Base-by-base conservation (phyloP, 768 basidiomycete species). In the Rhodotorula paludigena region DNA sequence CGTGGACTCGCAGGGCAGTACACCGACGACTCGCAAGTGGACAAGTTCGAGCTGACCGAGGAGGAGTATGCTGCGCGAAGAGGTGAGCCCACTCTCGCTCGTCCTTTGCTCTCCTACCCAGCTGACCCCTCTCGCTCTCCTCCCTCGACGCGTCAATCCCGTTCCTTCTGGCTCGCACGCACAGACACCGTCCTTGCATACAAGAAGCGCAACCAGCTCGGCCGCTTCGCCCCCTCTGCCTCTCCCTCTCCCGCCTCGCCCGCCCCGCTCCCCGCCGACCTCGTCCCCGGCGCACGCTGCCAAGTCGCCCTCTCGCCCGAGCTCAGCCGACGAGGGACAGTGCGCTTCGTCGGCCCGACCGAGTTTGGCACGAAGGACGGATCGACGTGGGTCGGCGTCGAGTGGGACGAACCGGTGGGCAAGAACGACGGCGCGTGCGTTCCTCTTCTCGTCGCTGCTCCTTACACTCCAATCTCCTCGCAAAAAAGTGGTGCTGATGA, bases 401-500 rank as follows among this genome's bases (percentile, higher is more conserved):
- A 94, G 77, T 90, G 92, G 75, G 94, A 98, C 76, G 94, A 98
- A 74, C 93, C 94, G 6, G 82, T 90, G 32, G 94, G 94, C 18
- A 97, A 93, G 80, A 92, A 93, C 69, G 89, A 97, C 77, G 94
- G 94, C 73, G 87, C 86, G 92, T 94, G 76, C 80, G 92, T 85
- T 5, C 28, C 38, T 6, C 12, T 30, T 25, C 23, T 18, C 23
- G 10, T 58, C 23, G 32, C 18, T 20, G 5, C 15, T 20, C 15
- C n/a, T 35, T 35, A 5, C n/a, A n/a, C n/a, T n/a, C n/a, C n/a
- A n/a, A n/a, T n/a, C 14, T 59, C 56, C 5, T 38, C 39, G 25
- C 28, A 42, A 12, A 30, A n/a, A n/a, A n/a, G n/a, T n/a, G n/a
- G 48, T 1, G 28, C 33, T 55, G 35, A 53, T 41, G 28, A 68